Evolutionary conservation across 371 early-diverging fungal genomes (phyloP).

Genomic region (Actinomortierella ambigua): DNA sequence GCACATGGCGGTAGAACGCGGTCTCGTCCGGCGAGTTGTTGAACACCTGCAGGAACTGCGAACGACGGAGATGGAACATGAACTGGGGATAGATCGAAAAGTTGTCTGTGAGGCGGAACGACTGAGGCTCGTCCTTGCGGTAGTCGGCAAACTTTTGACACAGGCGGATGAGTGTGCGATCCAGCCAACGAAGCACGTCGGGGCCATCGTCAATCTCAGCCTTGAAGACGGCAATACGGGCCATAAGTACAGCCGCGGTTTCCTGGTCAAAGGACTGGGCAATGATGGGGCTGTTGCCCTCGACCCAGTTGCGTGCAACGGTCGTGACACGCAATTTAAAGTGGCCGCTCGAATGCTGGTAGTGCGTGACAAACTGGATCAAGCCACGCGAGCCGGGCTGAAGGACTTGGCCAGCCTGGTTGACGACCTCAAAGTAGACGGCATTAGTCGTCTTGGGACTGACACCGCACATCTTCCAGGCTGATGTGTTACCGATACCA

Average conservation of each 20-base stretch:
- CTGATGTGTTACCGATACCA: constrained; percentile 94
- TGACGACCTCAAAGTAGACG: constrained; percentile 96
- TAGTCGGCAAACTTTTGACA: constrained; percentile 98
- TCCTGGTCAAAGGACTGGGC: constrained; percentile 98
- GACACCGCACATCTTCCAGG: constrained; percentile 94
- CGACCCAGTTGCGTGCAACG: constrained; percentile 92
- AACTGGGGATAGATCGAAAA: constrained; percentile 99
- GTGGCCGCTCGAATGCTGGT: constrained; percentile 94
- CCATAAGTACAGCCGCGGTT: constrained; percentile 98
- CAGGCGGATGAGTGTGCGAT: constrained; percentile 98
- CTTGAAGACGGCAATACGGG: constrained; percentile 97
- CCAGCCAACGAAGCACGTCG: constrained; percentile 98
- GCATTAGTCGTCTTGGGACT: constrained; percentile 87
- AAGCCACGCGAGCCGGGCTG: constrained; percentile 90
- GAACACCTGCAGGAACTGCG: constrained; percentile 99
- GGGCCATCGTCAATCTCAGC: constrained; percentile 98
- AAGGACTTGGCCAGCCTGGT: constrained; percentile 79
- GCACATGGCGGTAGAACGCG: constrained; percentile 95
- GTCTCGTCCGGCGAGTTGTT: constrained; percentile 99
- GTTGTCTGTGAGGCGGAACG: constrained; percentile 92
- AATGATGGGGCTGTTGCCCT: constrained; percentile 89
- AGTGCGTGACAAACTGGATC: constrained; percentile 94
- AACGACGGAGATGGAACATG: constrained; percentile 99
- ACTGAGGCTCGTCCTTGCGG: constrained; percentile 94
- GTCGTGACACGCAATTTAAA: constrained; percentile 95